These are phyloP conservation scores for Chaetomidium leptoderma DNA, from an alignment of 495 filamentous ascomycete genomes.

Conservation along the genomic window DNA sequence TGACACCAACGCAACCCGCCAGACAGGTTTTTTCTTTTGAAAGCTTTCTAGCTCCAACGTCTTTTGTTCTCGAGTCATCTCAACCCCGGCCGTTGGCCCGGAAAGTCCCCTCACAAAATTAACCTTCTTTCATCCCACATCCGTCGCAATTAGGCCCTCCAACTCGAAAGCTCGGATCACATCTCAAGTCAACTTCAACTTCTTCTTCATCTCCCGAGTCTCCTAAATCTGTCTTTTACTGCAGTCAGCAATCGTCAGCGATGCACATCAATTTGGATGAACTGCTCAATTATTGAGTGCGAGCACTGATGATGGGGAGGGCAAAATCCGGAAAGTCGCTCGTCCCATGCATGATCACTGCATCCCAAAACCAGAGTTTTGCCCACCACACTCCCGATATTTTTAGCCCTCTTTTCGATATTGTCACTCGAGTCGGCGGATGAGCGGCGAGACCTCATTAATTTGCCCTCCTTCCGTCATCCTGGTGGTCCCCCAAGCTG, in stretches of 20 bases:
- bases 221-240: neutral
- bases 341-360: conserved; percentile 6
- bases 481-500: neutral
- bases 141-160: too few relatives aligned
- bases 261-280: conserved; percentile 15
- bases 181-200: too few relatives aligned
- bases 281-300: neutral
- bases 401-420: conserved; percentile 17
- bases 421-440: neutral
- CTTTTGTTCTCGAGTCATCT: too few relatives aligned
- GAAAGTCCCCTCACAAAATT: too few relatives aligned
- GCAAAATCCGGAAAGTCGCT: conserved; percentile 1
- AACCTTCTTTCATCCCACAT: too few relatives aligned
- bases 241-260: conserved; percentile 16
- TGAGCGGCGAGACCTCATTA: neutral
- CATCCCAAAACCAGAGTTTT: conserved; percentile 12
- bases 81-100: too few relatives aligned
- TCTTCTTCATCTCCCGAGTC: neutral
- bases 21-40: too few relatives aligned
- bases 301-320: neutral
- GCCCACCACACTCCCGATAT: conserved; percentile 15
- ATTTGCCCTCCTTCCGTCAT: conserved; percentile 10
- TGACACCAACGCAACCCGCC: too few relatives aligned
- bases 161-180: neutral
- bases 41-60: too few relatives aligned